Conservation (phyloP, 495 filamentous ascomycete species). For the Ascobolus immersus region DNA sequence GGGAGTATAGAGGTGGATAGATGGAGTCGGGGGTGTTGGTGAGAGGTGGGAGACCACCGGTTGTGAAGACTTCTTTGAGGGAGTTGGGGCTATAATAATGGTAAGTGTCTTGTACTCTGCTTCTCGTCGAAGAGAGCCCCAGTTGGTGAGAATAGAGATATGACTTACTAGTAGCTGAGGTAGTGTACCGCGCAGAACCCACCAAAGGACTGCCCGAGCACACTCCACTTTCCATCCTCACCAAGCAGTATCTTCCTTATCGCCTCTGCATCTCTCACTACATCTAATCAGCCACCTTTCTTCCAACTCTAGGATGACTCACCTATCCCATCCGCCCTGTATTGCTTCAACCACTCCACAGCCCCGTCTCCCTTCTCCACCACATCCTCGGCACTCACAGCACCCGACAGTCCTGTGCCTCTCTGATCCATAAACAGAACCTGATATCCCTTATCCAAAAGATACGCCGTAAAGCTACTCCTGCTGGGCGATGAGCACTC, state of each 20-base stretch:
- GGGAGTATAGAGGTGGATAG: constrained; percentile 37
- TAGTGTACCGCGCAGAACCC: constrained; percentile 67
- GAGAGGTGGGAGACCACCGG: constrained; percentile 59
- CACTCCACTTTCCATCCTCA: constrained; percentile 49
- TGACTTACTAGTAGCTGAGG: constrained; percentile 41
- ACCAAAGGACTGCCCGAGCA: constrained; percentile 77
- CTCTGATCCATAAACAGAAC: constrained; percentile 67
- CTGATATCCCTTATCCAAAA: too few species aligned
- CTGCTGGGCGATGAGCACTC: too few species aligned
- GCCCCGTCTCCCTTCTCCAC: constrained; percentile 33
- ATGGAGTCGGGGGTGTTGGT: constrained; percentile 44
- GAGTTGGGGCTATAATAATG: background rate
- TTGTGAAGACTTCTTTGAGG: constrained; percentile 34
- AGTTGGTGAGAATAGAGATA: constrained; percentile 2
- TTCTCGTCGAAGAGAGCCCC: constrained; percentile 28
- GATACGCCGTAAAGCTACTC: too few species aligned
- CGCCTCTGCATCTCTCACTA: constrained; percentile 66
- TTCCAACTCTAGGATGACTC: background rate
- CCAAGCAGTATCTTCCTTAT: constrained; percentile 41
- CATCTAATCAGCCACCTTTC: constrained; percentile 1
- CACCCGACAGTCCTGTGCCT: constrained; percentile 61
- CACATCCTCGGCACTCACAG: constrained; percentile 45
- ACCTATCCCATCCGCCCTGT: constrained; percentile 62
- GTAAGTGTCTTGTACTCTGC: constrained; percentile 14
- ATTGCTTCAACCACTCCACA: constrained; percentile 57